Evolutionary conservation across 768 basidiomycete genomes (phyloP).

Genomic region (Leccinum broughii): DNA sequence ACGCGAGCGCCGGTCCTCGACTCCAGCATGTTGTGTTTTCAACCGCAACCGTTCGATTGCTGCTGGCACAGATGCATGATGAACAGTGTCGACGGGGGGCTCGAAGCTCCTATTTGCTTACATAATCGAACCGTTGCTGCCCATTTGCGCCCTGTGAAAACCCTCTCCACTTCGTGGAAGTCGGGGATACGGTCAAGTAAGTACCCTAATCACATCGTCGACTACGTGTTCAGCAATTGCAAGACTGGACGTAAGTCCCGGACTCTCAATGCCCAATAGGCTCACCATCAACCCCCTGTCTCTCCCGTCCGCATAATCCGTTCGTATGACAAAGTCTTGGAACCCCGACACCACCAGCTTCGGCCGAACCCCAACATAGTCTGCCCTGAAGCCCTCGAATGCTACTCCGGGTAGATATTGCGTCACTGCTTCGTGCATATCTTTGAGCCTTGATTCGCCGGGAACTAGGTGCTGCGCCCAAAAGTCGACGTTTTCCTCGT

Average conservation of each 20-base stretch:
- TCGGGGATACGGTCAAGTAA: too few relatives aligned
- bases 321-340: slow-evolving; percentile 79
- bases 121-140: too few relatives aligned
- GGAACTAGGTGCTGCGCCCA: slow-evolving; percentile 71
- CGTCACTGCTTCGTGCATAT: slow-evolving; percentile 73
- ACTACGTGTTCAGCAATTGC: slow-evolving; percentile 86
- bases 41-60: too few relatives aligned
- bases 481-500: slow-evolving; percentile 62
- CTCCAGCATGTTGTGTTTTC: too few relatives aligned
- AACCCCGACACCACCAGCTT: slow-evolving; percentile 86
- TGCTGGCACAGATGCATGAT: too few relatives aligned
- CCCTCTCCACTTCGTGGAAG: too few relatives aligned
- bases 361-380: slow-evolving; percentile 85
- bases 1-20: too few relatives aligned
- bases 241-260: slow-evolving; percentile 84
- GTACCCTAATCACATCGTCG: slow-evolving; percentile 43
- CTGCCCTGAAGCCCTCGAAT: slow-evolving; percentile 65
- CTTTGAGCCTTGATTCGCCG: slow-evolving; percentile 54
- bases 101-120: too few relatives aligned
- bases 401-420: slow-evolving; percentile 68
- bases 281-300: slow-evolving; percentile 60
- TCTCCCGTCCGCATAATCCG: slow-evolving; percentile 53
- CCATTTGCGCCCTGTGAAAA: too few relatives aligned
- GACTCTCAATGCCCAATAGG: slow-evolving; percentile 88
- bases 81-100: too few relatives aligned